Evolutionary conservation across 768 basidiomycete species (phyloP).

Genomic region (Auricularia sp.): DNA sequence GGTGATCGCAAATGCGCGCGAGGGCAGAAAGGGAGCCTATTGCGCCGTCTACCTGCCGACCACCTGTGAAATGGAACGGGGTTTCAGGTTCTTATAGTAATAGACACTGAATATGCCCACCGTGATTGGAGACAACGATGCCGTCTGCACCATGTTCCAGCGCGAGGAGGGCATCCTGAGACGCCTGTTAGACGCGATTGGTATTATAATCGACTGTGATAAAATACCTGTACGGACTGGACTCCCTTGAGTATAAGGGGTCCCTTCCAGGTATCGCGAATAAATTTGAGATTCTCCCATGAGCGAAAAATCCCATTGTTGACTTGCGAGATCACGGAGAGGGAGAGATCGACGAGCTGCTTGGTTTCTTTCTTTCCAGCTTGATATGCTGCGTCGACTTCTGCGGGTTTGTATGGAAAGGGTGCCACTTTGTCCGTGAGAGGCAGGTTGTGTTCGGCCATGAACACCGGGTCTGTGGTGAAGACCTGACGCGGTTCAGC

Average conservation of each 20-base stretch:
- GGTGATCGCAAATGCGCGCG: conserved; percentile 54
- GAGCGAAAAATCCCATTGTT: conserved; percentile 52
- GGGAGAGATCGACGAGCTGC: not conserved
- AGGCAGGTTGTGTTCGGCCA: not conserved
- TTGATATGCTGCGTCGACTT: not conserved
- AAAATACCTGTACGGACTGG: conserved; percentile 35
- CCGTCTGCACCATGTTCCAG: conserved; percentile 56
- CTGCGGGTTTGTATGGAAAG: not conserved
- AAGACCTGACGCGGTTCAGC: not conserved
- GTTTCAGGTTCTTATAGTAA: too few relatives aligned
- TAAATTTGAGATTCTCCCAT: conserved; percentile 64
- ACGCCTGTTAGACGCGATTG: not conserved
- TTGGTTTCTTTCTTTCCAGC: not conserved
- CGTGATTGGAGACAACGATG: conserved; percentile 75
- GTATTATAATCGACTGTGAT: not conserved
- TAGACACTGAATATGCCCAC: not conserved
- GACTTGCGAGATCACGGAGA: conserved; percentile 5
- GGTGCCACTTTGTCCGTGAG: not conserved
- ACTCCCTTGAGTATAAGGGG: conserved; percentile 73
- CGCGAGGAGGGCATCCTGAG: conserved; percentile 58
- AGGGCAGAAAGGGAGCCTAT: conserved; percentile 66
- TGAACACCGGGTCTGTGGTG: conserved; percentile 66
- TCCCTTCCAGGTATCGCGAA: conserved; percentile 68
- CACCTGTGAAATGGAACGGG: conserved; percentile 8
- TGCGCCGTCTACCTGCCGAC: conserved; percentile 51